Conservation (phyloP, 345 rosid genomes). For the Cochlearia excelsa region DNA sequence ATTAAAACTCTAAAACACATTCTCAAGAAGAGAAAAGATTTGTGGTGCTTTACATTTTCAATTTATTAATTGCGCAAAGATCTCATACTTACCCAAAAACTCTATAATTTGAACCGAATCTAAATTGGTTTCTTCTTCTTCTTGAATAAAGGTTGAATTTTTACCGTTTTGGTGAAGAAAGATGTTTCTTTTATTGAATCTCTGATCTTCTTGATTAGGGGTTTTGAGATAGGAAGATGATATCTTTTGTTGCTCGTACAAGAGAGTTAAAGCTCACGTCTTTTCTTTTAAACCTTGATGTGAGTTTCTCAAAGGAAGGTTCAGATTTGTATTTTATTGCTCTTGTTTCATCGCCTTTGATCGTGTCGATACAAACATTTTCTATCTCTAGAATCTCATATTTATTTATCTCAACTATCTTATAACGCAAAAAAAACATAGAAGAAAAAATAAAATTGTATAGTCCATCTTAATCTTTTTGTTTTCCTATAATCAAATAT, state of each 20-base stretch:
- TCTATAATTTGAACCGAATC: conserved; percentile 49
- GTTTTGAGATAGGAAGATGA: conserved; percentile 50
- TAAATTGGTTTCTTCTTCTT: conserved; percentile 61
- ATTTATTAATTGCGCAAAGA: too few relatives aligned
- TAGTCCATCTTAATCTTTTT: too few relatives aligned
- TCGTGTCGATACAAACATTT: conserved; percentile 81
- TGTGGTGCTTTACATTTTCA: too few relatives aligned
- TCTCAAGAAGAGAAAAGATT: too few relatives aligned
- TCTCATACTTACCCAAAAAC: too few relatives aligned
- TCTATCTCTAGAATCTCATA: too few relatives aligned
- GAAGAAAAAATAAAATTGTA: too few relatives aligned
- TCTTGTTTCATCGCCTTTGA: conserved; percentile 49
- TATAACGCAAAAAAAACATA: too few relatives aligned
- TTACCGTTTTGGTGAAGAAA: conserved; percentile 32
- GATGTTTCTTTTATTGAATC: conserved; percentile 39
- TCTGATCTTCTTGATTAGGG: conserved; percentile 46
- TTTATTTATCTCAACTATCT: too few relatives aligned
- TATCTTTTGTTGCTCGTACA: conserved; percentile 90
- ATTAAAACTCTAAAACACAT: too few relatives aligned
- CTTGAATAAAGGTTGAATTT: conserved; percentile 41
- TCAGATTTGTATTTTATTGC: conserved; percentile 43
- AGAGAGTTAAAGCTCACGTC: conserved; percentile 77
- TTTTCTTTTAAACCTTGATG: conserved; percentile 93
- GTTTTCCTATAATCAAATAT: too few relatives aligned
- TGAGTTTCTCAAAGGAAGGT: conserved; percentile 55